Percentiles rank a stretch among this genome's conserved stretches.
Evolutionary conservation across 2,329 filamentous ascomycete species (phyloP).

Genomic region (Leptographium radiaticola): DNA sequence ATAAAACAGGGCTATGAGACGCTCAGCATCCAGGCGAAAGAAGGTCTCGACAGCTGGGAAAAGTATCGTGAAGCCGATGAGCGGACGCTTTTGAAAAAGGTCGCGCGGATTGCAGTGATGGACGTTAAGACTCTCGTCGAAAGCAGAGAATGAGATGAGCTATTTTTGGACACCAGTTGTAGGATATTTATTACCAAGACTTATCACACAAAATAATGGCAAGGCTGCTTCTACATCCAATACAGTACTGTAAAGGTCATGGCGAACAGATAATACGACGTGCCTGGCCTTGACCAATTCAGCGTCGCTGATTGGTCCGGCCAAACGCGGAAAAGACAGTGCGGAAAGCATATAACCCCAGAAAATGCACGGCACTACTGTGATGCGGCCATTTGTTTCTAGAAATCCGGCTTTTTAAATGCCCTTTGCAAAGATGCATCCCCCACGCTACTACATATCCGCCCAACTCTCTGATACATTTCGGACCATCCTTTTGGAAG

Average conservation of each 20-base stretch:
- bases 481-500: background rate
- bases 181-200: no score
- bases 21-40: conserved; percentile 76
- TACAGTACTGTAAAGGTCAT: no score
- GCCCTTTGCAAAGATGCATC: background rate
- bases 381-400: background rate
- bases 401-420: background rate
- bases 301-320: conserved; percentile 15
- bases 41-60: conserved; percentile 77
- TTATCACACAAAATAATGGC: no score
- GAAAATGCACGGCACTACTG: background rate
- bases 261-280: no score
- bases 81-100: conserved; percentile 73
- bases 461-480: no score
- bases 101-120: conserved; percentile 63
- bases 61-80: conserved; percentile 78
- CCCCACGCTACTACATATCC: background rate
- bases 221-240: no score
- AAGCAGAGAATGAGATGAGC: background rate
- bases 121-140: conserved; percentile 27
- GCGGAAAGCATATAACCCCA: no score
- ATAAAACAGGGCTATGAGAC: conserved; percentile 97
- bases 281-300: conserved; percentile 16
- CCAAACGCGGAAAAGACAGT: conserved; percentile 11
- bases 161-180: no score